Evolutionary conservation across 164 flowering plant genomes (phyloP), one percentile per base, ranked within the genome.

Genomic region (Dillenia suffruticosa): DNA sequence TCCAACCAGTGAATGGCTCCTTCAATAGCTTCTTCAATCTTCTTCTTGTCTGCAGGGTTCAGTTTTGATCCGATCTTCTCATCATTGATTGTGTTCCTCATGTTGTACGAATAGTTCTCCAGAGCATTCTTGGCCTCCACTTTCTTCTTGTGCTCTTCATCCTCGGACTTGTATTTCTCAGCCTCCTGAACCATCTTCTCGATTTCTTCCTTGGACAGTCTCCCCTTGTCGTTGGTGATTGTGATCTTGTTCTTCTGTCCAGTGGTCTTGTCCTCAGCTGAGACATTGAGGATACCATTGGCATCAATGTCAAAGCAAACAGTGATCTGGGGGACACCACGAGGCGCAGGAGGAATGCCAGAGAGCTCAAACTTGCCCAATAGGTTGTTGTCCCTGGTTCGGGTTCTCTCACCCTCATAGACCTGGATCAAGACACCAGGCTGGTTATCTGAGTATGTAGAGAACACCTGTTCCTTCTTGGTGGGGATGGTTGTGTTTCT

Each of bases 141-240:
- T 61, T 70, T 77, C 74, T 80, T 80, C 68, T 77, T 77, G 65
- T 69, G 77, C 54, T 72, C 77, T 70, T 77, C 79, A 47, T 80
- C 81, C 46, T 80, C 81, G 0, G 72, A 12, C 69, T 77, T 77
- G 74, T 75, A 80, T 68, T 69, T 80, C 72, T 77, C 84, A 1
- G 84, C 81, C 46, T 80, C 81, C 24, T 75, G 72, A 1, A 80
- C 70, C 81, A 77, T 75, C 74, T 77, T 72, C 70, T 74, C 79
- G 49, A 75, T 72, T 46, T 78, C 74, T 46, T 75, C 79, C 69
- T 72, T 67, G n/a, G 77, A 72, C 64, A 72, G 26, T 64, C 74
- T 69, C 6, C 76, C 73, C 66, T 68, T 74, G 68, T 76, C 78
- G 16, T 74, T 74, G 56, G 74, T 75, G 67, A 76, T 78, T 9